Conservation (phyloP, 371 early-diverging fungal species). For the Basidiobolus meristosporus region DNA sequence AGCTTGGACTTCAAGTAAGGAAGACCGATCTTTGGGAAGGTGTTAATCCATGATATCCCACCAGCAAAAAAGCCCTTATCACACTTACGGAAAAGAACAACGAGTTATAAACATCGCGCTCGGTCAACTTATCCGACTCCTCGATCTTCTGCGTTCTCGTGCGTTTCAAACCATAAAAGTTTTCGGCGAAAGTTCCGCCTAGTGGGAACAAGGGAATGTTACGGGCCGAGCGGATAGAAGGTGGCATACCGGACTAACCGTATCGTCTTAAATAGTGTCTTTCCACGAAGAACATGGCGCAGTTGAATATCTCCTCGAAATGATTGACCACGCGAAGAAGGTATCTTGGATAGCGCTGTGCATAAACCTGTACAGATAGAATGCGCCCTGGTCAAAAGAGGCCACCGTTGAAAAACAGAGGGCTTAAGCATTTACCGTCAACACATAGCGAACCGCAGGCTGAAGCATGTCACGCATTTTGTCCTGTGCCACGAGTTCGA, state of each 20-base stretch:
- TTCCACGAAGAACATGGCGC: slow-evolving; percentile 58
- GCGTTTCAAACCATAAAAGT: slow-evolving; percentile 78
- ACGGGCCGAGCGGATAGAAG: background rate
- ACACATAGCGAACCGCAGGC: slow-evolving; percentile 72
- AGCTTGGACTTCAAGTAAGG: slow-evolving; percentile 58
- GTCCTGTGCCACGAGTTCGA: slow-evolving; percentile 75
- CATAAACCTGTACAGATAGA: slow-evolving; percentile 35
- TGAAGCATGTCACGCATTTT: slow-evolving; percentile 61
- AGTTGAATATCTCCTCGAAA: slow-evolving; percentile 61
- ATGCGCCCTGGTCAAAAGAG: background rate
- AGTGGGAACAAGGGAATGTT: background rate
- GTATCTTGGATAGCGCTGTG: slow-evolving; percentile 73
- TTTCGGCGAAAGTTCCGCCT: slow-evolving; percentile 64
- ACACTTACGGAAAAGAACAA: slow-evolving; percentile 9
- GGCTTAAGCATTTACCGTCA: slow-evolving; percentile 30
- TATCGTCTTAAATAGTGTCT: slow-evolving; percentile 61
- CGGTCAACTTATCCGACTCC: slow-evolving; percentile 5
- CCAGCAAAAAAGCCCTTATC: too few relatives aligned
- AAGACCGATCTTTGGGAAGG: slow-evolving; percentile 19
- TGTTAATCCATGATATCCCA: background rate
- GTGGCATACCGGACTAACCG: slow-evolving; percentile 17
- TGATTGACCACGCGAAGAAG: slow-evolving; percentile 53
- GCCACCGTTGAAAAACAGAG: background rate
- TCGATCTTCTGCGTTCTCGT: slow-evolving; percentile 9
- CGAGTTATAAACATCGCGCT: slow-evolving; percentile 33